Conservation (phyloP, 495 filamentous ascomycete genomes). For the Staphylotrichum longicolle region DNA sequence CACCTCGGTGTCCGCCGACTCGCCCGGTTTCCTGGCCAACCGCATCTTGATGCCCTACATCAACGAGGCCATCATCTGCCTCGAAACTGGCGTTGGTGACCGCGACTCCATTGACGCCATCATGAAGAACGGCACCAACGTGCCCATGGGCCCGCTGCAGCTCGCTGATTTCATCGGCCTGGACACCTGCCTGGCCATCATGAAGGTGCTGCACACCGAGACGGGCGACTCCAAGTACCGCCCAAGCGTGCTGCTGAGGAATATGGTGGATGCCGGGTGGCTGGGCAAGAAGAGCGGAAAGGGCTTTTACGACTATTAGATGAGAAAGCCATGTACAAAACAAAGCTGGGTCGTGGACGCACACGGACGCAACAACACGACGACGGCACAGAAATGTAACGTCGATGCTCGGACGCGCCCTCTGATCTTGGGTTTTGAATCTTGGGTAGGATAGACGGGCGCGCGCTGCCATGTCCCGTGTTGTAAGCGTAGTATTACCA, state of each 20-base stretch:
- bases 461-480: not conserved
- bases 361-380: not conserved
- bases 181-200: conserved; percentile 94
- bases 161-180: conserved; percentile 97
- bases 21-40: conserved; percentile 94
- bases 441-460: not conserved
- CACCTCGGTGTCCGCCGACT: conserved; percentile 78
- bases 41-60: conserved; percentile 99
- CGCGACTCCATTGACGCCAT: conserved; percentile 93
- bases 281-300: conserved; percentile 95
- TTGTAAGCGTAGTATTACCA: not conserved
- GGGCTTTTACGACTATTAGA: conserved; percentile 86
- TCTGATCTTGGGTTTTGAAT: not conserved
- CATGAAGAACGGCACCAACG: conserved; percentile 99
- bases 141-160: conserved; percentile 94
- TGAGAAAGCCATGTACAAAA: not conserved
- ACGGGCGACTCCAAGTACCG: conserved; percentile 95
- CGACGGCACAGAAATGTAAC: conserved; percentile 4
- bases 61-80: conserved; percentile 95
- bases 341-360: not conserved
- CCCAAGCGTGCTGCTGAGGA: conserved; percentile 76
- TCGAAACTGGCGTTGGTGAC: conserved; percentile 86
- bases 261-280: conserved; percentile 99
- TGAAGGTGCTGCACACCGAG: conserved; percentile 91
- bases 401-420: not conserved